Percentiles rank a stretch among this genome's conserved stretches.
phyloP scores from a whole-genome alignment of 306 rosid species.

The apple (Malus domestica) region DNA sequence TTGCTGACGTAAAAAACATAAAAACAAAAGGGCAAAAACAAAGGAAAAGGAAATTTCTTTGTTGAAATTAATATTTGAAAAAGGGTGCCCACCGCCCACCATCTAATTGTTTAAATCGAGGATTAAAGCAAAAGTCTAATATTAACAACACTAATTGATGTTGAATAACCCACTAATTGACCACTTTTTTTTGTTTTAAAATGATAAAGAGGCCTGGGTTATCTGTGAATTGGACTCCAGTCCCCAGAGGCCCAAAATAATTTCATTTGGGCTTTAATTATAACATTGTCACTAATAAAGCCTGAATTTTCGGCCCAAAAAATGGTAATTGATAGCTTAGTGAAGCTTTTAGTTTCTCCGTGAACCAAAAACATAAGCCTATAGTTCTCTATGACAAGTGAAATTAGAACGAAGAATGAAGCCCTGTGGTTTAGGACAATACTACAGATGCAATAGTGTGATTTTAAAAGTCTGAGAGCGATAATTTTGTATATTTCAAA shows the following conservation, averaged over 20 bases:
- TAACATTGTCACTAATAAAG: neutral
- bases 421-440: no score
- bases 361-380: neutral
- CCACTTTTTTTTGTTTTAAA: conserved; percentile 1
- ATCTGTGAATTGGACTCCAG: neutral
- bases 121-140: neutral
- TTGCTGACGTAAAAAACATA: neutral
- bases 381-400: neutral
- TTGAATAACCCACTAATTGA: conserved; percentile 30
- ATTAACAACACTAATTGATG: conserved; percentile 16
- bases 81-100: conserved; percentile 7
- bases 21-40: conserved; percentile 21
- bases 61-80: conserved; percentile 29
- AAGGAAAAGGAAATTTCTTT: conserved; percentile 24
- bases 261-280: neutral
- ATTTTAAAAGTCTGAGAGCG: no score
- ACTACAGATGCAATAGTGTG: no score
- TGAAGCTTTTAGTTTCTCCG: no score
- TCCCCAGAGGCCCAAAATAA: neutral
- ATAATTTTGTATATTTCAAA: no score
- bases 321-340: no score
- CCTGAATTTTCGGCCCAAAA: neutral
- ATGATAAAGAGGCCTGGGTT: neutral
- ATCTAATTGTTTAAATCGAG: neutral
- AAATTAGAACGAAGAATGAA: no score